A percentile compares a stretch with the other conserved stretches of the same genome.
Conservation (phyloP, 306 rosid genomes). For the Bauhinia variegata region DNA sequence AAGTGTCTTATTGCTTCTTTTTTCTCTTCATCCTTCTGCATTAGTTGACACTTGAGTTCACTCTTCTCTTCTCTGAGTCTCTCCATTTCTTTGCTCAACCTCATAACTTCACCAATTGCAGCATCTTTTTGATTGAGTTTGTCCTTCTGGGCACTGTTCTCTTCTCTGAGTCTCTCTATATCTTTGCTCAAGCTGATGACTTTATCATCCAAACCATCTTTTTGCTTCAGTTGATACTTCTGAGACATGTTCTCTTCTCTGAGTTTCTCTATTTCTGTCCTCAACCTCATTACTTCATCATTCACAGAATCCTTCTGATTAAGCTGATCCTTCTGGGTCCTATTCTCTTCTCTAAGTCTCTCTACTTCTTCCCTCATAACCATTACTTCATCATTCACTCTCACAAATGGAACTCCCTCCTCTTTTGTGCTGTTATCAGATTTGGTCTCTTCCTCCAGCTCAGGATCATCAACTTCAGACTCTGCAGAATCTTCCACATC, state of each 20-base stretch:
- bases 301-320: slow-evolving; percentile 40
- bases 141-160: slow-evolving; percentile 47
- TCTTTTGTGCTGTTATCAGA: slow-evolving; percentile 29
- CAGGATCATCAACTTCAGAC: slow-evolving; percentile 89
- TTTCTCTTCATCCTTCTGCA: slow-evolving; percentile 77
- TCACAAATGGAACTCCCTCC: slow-evolving; percentile 22
- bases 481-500: slow-evolving; percentile 59
- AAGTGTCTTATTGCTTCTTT: slow-evolving; percentile 75
- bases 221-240: slow-evolving; percentile 36
- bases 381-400: slow-evolving; percentile 42
- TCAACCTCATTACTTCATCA: slow-evolving; percentile 49
- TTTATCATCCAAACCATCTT: slow-evolving; percentile 34
- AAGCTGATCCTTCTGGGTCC: slow-evolving; percentile 45
- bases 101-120: slow-evolving; percentile 44
- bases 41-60: slow-evolving; percentile 51
- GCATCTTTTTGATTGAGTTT: slow-evolving; percentile 46
- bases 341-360: slow-evolving; percentile 60
- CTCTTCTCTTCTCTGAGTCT: slow-evolving; percentile 56
- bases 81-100: slow-evolving; percentile 58
- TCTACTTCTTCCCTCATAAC: slow-evolving; percentile 57
- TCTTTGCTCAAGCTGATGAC: slow-evolving; percentile 56
- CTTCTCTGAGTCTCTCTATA: slow-evolving; percentile 58
- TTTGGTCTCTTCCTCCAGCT: slow-evolving; percentile 45
- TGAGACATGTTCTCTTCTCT: slow-evolving; percentile 53
- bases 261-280: slow-evolving; percentile 53